A percentile compares a stretch with the other conserved stretches of the same genome.
Evolutionary conservation across 164 flowering plant species (phyloP).

Genomic region (Chloranthus sessilifolius): DNA sequence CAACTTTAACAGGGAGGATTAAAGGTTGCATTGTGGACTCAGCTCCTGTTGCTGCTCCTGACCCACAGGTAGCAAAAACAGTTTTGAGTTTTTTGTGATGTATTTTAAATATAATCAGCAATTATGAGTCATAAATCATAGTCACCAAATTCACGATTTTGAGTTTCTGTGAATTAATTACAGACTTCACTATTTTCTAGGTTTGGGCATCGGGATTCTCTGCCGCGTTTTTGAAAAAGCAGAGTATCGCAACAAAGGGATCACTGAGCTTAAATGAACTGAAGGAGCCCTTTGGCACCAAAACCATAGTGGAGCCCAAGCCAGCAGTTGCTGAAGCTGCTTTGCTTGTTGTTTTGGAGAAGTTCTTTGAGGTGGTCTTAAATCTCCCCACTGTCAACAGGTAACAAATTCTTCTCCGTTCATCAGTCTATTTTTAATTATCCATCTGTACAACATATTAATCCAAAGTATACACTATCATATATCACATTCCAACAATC

Average conservation of each 20-base stretch:
- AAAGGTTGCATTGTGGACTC: constrained; percentile 95
- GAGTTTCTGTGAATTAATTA: background rate
- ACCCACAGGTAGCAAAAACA: constrained; percentile 97
- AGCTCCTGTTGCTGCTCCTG: constrained; percentile 92
- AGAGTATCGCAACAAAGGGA: constrained; percentile 77
- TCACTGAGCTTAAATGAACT: constrained; percentile 10
- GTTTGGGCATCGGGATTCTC: constrained; percentile 99
- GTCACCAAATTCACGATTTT: background rate
- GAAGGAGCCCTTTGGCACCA: constrained; percentile 18
- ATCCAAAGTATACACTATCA: too few relatives aligned
- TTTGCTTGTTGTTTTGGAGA: constrained; percentile 64
- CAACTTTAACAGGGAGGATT: constrained; percentile 50
- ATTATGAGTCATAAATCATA: too few relatives aligned
- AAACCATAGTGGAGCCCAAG: constrained; percentile 29
- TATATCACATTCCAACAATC: too few relatives aligned
- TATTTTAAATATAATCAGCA: too few relatives aligned
- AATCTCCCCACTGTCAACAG: constrained; percentile 80
- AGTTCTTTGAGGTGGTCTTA: constrained; percentile 74
- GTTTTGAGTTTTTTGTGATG: background rate
- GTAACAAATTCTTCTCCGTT: constrained; percentile 23
- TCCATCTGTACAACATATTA: too few relatives aligned
- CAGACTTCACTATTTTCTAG: constrained; percentile 20
- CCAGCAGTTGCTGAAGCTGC: constrained; percentile 86
- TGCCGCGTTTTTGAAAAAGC: constrained; percentile 90
- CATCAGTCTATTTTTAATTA: background rate